Evolutionary conservation across 768 basidiomycete species (phyloP), one percentile per base, ranked within the genome.

Genomic region (Psilocybe azurescens): DNA sequence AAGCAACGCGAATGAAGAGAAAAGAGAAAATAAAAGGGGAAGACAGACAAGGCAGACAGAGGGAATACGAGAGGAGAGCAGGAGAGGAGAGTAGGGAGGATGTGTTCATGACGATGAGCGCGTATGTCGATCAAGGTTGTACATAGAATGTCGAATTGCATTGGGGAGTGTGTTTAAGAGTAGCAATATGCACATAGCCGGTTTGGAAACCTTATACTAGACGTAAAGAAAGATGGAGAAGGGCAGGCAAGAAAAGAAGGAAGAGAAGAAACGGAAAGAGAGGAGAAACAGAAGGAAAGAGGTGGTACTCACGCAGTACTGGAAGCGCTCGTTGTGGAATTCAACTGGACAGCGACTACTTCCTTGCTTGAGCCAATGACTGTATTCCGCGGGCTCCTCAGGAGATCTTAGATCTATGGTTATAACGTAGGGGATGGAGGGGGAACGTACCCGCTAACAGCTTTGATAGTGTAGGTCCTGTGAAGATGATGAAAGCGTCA

Each of bases 361-460:
- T 48, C 36, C 41, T 64, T 65, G 41, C 68, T 69, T 9, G 59
- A 64, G n/a, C 68, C 68, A 36, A 67, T 56, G n/a, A 58, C 20
- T 2, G 58, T 67, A 38, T 62, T 60, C 16, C 61, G 59, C 46
- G 64, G 65, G 47, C 66, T 69, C 56, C 56, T 64, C 41, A 57
- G 56, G 30, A 13, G 28, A 52, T 49, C 16, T 9, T 53, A 13
- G 20, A 11, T 46, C 29, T 52, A 36, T 18, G 30, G 5, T 29
- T 18, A 38, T 30, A 24, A n/a, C 39, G n/a, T 29, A 33, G 32
- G 46, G 32, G 9, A 32, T 53, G 28, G 20, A 1, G n/a, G 18
- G 51, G 33, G 30, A 2, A 62, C 65, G 51, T 56, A 68, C 66
- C 67, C 67, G 48, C 52, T 60, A 24, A 70, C 67, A 11, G 67